These are phyloP conservation scores for Spirogloea muscicola DNA, from an alignment of 139 green algal species.

Conservation along the genomic window DNA sequence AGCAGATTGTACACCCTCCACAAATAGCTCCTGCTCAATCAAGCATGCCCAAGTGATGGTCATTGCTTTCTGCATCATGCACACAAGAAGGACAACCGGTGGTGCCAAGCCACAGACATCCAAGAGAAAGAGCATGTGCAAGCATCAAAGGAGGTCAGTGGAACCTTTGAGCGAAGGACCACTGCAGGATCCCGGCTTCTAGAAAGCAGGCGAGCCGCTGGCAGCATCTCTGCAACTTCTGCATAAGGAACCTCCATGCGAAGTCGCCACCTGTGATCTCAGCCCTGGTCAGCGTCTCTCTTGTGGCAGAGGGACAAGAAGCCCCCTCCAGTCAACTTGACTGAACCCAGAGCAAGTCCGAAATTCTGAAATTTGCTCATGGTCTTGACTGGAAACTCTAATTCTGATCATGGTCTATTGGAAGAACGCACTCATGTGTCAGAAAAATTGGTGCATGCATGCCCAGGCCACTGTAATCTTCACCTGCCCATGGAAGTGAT, in stretches of 20 bases:
- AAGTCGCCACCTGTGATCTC: slow-evolving; percentile 32
- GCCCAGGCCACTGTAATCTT: no score
- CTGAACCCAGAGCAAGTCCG: no score
- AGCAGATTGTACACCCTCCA: slow-evolving; percentile 29
- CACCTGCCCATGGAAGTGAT: slow-evolving; percentile 36
- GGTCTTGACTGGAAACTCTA: no score
- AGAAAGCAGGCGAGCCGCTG: slow-evolving; percentile 36
- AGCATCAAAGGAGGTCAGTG: not conserved
- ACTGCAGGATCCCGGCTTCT: slow-evolving; percentile 33
- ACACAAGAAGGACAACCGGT: not conserved
- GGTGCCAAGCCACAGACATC: not conserved
- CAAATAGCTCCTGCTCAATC: slow-evolving; percentile 33
- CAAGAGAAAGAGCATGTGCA: slow-evolving; percentile 1
- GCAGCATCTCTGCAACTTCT: slow-evolving; percentile 53
- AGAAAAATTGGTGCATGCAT: no score
- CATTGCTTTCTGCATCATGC: not conserved
- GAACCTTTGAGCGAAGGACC: slow-evolving; percentile 38
- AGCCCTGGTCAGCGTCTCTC: no score
- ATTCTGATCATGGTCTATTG: no score
- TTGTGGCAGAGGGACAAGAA: no score
- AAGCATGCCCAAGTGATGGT: not conserved
- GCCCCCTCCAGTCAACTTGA: no score
- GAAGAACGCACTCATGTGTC: no score
- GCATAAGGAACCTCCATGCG: slow-evolving; percentile 44
- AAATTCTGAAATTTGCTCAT: no score